Percentiles rank a stretch among this genome's conserved stretches.
Conservation (phyloP, 352 stramenopile species). For the Blastocystis sp. region DNA sequence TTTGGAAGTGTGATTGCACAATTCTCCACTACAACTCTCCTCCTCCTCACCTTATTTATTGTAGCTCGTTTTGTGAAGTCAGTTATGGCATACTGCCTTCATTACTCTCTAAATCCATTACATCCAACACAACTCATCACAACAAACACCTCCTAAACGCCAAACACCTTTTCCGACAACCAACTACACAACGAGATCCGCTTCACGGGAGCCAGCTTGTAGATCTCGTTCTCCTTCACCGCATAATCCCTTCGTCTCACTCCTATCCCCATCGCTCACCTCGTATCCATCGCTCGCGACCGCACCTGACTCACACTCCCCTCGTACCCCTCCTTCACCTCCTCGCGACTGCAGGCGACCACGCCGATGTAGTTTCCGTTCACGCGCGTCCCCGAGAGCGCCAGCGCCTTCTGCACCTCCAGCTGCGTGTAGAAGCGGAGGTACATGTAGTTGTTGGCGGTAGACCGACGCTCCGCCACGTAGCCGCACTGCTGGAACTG, state of each 20-base stretch:
- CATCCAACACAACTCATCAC: too few species aligned
- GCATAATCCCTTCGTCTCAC: background rate
- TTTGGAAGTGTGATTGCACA: too few species aligned
- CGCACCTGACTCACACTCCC: background rate
- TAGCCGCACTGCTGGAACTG: background rate
- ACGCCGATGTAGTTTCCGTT: background rate
- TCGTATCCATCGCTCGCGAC: background rate
- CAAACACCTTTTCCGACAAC: constrained; percentile 9
- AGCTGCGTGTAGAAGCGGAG: background rate
- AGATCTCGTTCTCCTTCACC: constrained; percentile 28
- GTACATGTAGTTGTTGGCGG: background rate
- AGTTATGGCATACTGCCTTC: too few species aligned
- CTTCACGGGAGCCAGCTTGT: background rate
- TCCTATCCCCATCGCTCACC: background rate
- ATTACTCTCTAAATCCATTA: too few species aligned
- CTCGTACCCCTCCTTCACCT: background rate
- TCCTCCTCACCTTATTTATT: too few species aligned
- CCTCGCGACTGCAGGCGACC: background rate
- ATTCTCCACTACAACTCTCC: too few species aligned
- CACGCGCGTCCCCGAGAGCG: background rate
- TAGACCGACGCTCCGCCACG: background rate
- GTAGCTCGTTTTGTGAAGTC: too few species aligned
- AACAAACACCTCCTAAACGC: background rate
- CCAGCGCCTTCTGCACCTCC: constrained; percentile 12
- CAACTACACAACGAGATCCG: background rate